phyloP scores from a whole-genome alignment of 2,329 filamentous ascomycete genomes.

The Nothopassalora personata region DNA sequence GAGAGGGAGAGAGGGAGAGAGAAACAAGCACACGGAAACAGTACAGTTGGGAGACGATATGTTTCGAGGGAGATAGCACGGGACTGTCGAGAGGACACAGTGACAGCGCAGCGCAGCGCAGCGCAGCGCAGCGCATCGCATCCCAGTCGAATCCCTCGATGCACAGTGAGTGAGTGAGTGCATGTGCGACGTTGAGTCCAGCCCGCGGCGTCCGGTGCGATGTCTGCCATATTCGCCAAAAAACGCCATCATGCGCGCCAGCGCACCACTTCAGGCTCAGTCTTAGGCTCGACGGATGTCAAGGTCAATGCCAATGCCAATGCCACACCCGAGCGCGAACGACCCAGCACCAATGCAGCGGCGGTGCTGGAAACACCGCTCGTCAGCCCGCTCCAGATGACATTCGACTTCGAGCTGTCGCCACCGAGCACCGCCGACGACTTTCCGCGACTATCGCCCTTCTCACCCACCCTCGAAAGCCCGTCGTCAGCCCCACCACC shows the following conservation, averaged over 20 bases:
- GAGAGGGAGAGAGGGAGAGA: not conserved
- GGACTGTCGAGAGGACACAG: not conserved
- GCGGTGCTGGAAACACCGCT: conserved; percentile 10
- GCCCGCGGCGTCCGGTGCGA: not conserved
- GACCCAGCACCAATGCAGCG: not conserved
- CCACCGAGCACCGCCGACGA: conserved; percentile 1
- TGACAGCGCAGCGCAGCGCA: too few relatives aligned
- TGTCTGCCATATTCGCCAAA: not conserved
- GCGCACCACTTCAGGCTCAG: not conserved
- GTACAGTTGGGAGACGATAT: too few relatives aligned
- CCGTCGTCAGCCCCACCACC: not conserved
- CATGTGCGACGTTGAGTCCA: not conserved
- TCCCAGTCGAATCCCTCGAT: too few relatives aligned
- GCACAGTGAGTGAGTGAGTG: too few relatives aligned
- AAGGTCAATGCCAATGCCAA: not conserved
- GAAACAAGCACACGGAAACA: too few relatives aligned
- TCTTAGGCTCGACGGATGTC: not conserved
- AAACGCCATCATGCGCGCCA: not conserved
- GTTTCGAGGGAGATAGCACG: too few relatives aligned
- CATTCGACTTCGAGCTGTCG: conserved; percentile 26
- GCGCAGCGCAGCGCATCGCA: too few relatives aligned
- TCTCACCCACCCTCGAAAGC: conserved; percentile 11
- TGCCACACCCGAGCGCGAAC: not conserved
- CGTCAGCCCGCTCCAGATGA: conserved; percentile 27
- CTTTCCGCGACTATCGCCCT: conserved; percentile 10